These are phyloP conservation scores for Nicotiana attenuata DNA, from an alignment of 257 asterid genomes.

Conservation along the genomic window DNA sequence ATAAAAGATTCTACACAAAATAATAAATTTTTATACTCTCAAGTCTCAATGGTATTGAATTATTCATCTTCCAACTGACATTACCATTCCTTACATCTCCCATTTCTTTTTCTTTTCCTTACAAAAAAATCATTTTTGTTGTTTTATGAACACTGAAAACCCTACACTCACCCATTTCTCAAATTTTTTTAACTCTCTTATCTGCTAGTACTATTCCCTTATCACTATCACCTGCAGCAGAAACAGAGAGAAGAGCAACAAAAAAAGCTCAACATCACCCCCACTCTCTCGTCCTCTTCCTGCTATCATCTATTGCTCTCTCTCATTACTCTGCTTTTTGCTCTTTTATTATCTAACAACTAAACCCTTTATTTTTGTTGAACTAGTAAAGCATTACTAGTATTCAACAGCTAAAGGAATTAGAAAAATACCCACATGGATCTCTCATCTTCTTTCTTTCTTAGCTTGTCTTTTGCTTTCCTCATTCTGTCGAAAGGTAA, in stretches of 20 bases:
- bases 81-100: not conserved
- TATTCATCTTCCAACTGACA: not conserved
- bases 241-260: not conserved
- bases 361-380: not conserved
- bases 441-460: constrained; percentile 24
- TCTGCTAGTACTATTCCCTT: not conserved
- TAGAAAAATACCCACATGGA: constrained; percentile 34
- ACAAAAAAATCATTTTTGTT: constrained; percentile 6
- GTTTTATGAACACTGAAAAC: not conserved
- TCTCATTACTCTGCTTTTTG: not conserved
- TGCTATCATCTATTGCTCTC: not conserved
- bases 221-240: not conserved
- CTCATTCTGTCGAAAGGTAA: constrained; percentile 47
- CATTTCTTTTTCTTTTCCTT: not conserved
- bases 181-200: not conserved
- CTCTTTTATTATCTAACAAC: not conserved
- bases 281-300: constrained; percentile 10
- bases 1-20: constrained; percentile 11
- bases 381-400: not conserved
- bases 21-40: not conserved
- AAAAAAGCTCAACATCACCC: constrained; percentile 9
- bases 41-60: not conserved
- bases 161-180: not conserved
- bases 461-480: constrained; percentile 33
- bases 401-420: not conserved